Evolutionary conservation across 176 grass and related monocot genomes (phyloP).

Genomic region (Oryza australiensis): DNA sequence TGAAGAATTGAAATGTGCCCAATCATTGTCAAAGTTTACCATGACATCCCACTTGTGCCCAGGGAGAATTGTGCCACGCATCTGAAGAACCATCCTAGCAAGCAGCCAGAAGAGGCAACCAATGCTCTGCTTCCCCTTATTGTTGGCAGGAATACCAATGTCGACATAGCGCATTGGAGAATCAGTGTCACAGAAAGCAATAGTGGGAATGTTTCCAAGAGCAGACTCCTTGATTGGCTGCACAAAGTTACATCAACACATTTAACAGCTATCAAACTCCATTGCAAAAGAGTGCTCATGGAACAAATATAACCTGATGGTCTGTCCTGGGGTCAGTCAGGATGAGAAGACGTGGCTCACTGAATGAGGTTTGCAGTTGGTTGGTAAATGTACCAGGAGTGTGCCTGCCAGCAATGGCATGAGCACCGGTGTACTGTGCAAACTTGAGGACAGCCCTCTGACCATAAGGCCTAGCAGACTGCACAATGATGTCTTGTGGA

Average conservation of each 20-base stretch:
- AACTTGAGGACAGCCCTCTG: constrained; percentile 79
- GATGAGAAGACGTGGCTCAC: constrained; percentile 76
- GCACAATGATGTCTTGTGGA: constrained; percentile 75
- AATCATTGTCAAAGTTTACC: constrained; percentile 31
- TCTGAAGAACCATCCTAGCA: constrained; percentile 76
- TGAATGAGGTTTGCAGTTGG: constrained; percentile 76
- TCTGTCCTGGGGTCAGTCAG: constrained; percentile 75
- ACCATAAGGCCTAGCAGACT: constrained; percentile 76
- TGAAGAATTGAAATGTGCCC: background rate
- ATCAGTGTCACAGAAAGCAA: constrained; percentile 80
- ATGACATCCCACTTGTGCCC: constrained; percentile 88
- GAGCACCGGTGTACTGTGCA: constrained; percentile 78
- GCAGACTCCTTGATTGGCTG: constrained; percentile 73
- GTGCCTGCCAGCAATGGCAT: constrained; percentile 80
- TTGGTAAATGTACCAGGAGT: constrained; percentile 83
- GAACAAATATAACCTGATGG: constrained; percentile 49
- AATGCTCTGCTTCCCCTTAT: constrained; percentile 94
- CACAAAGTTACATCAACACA: background rate
- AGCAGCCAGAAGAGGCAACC: constrained; percentile 88
- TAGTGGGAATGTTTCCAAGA: constrained; percentile 64
- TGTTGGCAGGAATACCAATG: constrained; percentile 91
- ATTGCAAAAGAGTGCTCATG: background rate
- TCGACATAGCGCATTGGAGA: constrained; percentile 95
- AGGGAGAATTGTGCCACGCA: constrained; percentile 64
- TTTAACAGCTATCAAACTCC: background rate